Evolutionary conservation across 768 basidiomycete species (phyloP).

Genomic region (Panus rudis): DNA sequence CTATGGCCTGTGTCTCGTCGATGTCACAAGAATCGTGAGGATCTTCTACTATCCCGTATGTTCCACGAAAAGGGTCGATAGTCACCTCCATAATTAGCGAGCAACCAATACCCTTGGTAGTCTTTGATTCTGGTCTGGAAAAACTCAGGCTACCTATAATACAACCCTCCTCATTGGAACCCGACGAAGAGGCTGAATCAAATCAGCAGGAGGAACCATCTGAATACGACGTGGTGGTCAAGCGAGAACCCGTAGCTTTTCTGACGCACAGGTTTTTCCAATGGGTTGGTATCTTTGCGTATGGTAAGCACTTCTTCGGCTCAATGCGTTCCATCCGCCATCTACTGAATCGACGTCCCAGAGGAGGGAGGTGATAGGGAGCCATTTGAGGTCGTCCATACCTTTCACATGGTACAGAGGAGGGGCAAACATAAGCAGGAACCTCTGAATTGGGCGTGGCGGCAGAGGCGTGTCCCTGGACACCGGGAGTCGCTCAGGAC

Average conservation of each 20-base stretch:
- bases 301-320: conserved; percentile 26
- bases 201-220: conserved; percentile 6
- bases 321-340: not conserved
- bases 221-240: conserved; percentile 4
- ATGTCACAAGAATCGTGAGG: conserved; percentile 16
- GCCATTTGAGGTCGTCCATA: too few species aligned
- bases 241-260: conserved; percentile 30
- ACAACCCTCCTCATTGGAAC: conserved; percentile 12
- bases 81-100: conserved; percentile 13
- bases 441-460: too few species aligned
- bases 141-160: conserved; percentile 18
- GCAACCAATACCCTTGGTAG: conserved; percentile 30
- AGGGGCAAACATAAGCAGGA: too few species aligned
- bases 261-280: conserved; percentile 52
- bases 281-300: conserved; percentile 36
- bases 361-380: not conserved
- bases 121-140: conserved; percentile 54
- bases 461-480: too few species aligned
- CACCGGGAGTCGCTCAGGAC: too few species aligned
- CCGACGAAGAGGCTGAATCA: conserved; percentile 5
- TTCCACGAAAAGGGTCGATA: not conserved
- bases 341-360: not conserved
- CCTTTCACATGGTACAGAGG: too few species aligned
- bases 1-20: conserved; percentile 31
- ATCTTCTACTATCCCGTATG: conserved; percentile 1